Evolutionary conservation across 371 early-diverging fungal species (phyloP), one percentile per base, ranked within the genome.

Genomic region (Thermomucor indicae-seudaticae): DNA sequence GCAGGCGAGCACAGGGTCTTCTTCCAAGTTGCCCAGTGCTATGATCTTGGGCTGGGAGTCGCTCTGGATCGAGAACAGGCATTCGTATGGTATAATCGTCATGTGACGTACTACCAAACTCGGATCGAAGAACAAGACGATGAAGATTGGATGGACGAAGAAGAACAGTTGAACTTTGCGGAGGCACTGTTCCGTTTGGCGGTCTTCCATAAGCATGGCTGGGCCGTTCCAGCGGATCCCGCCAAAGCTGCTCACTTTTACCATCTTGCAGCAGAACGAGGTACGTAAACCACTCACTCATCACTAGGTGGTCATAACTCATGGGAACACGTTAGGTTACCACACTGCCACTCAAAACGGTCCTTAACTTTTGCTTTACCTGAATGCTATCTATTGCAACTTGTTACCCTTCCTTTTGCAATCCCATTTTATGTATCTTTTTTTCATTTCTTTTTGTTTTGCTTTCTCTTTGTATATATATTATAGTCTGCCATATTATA

Each of bases 1-100:
- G n/a, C 50, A 14, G 65, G 65, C 27, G 53, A 70, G 30, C 25
- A 47, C 23, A 64, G 58, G 25, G 70, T 64, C 2, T 73, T 62
- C 42, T 24, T 67, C n/a, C 62, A 66, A n/a, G 63, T 75, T 8
- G 75, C 68, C 1, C 49, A 64, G 38, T 95, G 95, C 54, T 94
- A 87, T 60, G 93, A 93, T 57, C 77, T 85, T 31, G 97, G 95
- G 12, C 60, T 85, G 28, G 93, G 92, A 4, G 77, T 87, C 1
- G 75, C 73, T 28, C 64, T 75, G 59, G 70, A 90, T 54, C 47
- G 79, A 6, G 40, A 58, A 8, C 72, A 81, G 57, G 93, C 95
- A 3, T 78, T 93, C 17, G 53, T 75, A 40, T 94, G 90, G 91
- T 95, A 91, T 63, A 62, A 64, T 16, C 63, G 75, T 27, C 34